Base-by-base conservation (phyloP, 169 alveolate species). In the Plasmodium coatneyi region DNA sequence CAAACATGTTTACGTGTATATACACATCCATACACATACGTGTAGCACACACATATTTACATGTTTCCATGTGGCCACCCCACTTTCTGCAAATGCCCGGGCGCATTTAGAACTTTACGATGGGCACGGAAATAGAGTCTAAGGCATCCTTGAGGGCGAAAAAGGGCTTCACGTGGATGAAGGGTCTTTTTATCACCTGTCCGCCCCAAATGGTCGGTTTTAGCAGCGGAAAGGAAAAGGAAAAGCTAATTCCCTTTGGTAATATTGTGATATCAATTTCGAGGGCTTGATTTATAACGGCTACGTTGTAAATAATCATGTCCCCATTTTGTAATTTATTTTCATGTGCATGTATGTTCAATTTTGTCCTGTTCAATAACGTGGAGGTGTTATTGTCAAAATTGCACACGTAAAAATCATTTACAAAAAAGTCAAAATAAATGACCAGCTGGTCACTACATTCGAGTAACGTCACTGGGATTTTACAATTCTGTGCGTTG, bases 351-450 rank as follows among this genome's bases (percentile, higher is more conserved):
- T 89, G 71, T 78, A 89, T 79, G 49, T 89, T 89, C 72, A 89
- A 60, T 71, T 89, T 89, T 10, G 90, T 89, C 81, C 82, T 89
- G 56, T 89, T 89, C 72, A 89, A 1, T 78, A 89, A 66, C 66
- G 74, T 60, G 34, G 49, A 78, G 49, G 71, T 32, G 30, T 49
- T 46, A 34, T 79, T 79, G 52, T 89, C 89, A 78, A 89, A 28
- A 72, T 79, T 89, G 52, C 94, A 89, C 39, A 32, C 90, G 49
- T 89, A 89, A 79, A 89, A 89, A 89, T 89, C 94, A 41, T 89
- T 89, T 60, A 89, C 94, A 60, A 89, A 79, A 79, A 89, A 89
- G 25, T 89, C 94, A 79, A 89, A 89, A 25, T 89, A 89, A 28
- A 89, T 89, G 14, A 66, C 94, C 49, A 89, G 71, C 3, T 79